phyloP scores from a whole-genome alignment of 2,329 filamentous ascomycete genomes.

The Lachnellula suecica region DNA sequence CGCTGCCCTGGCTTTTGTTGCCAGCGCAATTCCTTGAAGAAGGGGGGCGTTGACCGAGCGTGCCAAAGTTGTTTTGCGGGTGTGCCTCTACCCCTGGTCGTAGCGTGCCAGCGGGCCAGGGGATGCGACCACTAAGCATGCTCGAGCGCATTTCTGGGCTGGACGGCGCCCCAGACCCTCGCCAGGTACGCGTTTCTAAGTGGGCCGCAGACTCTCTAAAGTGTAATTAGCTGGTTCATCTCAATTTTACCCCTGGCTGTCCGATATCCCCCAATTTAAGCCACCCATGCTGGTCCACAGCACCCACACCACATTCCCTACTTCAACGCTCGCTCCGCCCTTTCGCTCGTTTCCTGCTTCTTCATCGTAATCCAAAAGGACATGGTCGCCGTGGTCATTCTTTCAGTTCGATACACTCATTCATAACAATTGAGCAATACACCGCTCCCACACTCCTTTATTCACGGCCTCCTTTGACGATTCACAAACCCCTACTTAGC shows the following conservation, averaged over 20 bases:
- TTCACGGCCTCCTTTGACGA: slow-evolving; percentile 23
- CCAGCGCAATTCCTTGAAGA: too few relatives aligned
- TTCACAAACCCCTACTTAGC: slow-evolving; percentile 5
- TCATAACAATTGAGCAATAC: slow-evolving; percentile 28
- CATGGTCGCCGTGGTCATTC: slow-evolving; percentile 25
- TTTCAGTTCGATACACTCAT: slow-evolving; percentile 26
- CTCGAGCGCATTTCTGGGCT: neutral
- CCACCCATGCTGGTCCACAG: neutral
- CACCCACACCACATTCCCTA: slow-evolving; percentile 6
- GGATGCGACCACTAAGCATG: slow-evolving; percentile 13
- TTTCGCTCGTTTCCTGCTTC: slow-evolving; percentile 11
- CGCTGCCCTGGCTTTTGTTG: too few relatives aligned
- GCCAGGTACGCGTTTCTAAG: slow-evolving; percentile 26
- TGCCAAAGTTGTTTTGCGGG: slow-evolving; percentile 4
- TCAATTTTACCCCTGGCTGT: slow-evolving; percentile 26
- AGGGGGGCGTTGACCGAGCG: slow-evolving; percentile 1
- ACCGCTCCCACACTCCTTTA: slow-evolving; percentile 32
- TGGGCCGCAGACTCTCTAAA: slow-evolving; percentile 13
- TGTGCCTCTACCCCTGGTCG: slow-evolving; percentile 12
- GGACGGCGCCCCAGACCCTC: neutral
- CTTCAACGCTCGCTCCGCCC: slow-evolving; percentile 6
- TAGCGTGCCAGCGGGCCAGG: slow-evolving; percentile 9
- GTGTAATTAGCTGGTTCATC: slow-evolving; percentile 24
- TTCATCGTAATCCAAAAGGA: slow-evolving; percentile 20
- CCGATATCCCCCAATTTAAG: slow-evolving; percentile 19